These are phyloP conservation scores for Dictyostelium intermedium DNA, from an alignment of 78 protist species.

Conservation along the genomic window DNA sequence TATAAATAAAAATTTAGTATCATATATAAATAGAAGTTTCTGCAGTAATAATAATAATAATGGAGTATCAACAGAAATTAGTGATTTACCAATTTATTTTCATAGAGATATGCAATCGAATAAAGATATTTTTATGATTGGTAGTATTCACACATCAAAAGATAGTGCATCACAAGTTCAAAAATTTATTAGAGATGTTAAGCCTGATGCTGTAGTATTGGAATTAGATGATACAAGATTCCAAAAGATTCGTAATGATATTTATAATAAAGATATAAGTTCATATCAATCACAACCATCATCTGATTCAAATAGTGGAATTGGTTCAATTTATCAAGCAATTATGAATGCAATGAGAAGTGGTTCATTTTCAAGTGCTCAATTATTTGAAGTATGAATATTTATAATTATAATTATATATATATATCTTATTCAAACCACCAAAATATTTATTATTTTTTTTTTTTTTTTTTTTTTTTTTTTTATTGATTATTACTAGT, in stretches of 20 bases:
- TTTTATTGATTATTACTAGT: background rate
- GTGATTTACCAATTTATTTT: conserved; percentile 55
- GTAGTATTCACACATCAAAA: conserved; percentile 36
- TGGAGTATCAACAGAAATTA: background rate
- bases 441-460: background rate
- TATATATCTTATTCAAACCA: no score
- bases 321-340: background rate
- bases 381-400: background rate
- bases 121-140: conserved; percentile 68
- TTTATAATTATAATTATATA: no score
- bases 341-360: background rate
- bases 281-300: background rate
- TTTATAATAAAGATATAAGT: conserved; percentile 1
- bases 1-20: background rate
- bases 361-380: background rate
- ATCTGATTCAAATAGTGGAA: background rate
- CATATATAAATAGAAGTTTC: background rate
- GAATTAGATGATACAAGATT: conserved; percentile 45
- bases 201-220: conserved; percentile 45
- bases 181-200: conserved; percentile 30
- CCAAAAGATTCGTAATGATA: conserved; percentile 19
- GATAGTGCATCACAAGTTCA: conserved; percentile 31
- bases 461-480: background rate
- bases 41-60: background rate
- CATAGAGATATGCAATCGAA: conserved; percentile 31